These are phyloP conservation scores for Fraxinus angustifolia DNA, from an alignment of 305 asterid genomes.

Conservation along the genomic window DNA sequence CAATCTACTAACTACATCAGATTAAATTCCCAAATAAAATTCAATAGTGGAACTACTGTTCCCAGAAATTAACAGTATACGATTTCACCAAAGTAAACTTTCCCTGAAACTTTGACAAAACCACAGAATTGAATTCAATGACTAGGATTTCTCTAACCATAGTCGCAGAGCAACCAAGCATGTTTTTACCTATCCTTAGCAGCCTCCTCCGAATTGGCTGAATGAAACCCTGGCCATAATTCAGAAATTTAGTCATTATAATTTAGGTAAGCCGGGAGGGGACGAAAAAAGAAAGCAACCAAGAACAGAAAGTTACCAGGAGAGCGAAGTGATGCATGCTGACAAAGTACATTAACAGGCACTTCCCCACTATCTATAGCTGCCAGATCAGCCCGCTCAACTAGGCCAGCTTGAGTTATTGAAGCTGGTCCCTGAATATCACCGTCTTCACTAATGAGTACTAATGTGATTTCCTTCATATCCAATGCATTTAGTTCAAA, in stretches of 20 bases:
- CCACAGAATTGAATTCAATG: not conserved
- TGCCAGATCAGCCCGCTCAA: slow-evolving; percentile 36
- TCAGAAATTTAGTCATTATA: slow-evolving; percentile 13
- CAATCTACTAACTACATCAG: not conserved
- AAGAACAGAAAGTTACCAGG: slow-evolving; percentile 37
- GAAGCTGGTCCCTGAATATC: slow-evolving; percentile 48
- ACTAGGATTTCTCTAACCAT: not conserved
- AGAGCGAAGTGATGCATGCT: slow-evolving; percentile 50
- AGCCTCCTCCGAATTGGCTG: slow-evolving; percentile 47
- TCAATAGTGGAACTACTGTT: not conserved
- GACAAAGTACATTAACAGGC: slow-evolving; percentile 46
- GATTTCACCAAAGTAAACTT: not conserved
- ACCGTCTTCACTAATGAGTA: slow-evolving; percentile 31
- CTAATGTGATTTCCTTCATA: slow-evolving; percentile 14
- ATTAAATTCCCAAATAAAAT: not conserved
- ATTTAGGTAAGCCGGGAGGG: not conserved
- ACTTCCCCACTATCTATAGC: slow-evolving; percentile 39
- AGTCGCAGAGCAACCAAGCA: slow-evolving; percentile 1
- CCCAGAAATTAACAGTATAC: not conserved
- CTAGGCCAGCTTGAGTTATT: slow-evolving; percentile 46
- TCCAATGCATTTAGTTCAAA: slow-evolving; percentile 10
- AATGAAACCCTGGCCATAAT: slow-evolving; percentile 43
- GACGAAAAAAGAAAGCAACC: not conserved
- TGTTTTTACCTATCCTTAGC: slow-evolving; percentile 56
- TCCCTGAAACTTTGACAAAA: not conserved